Base-by-base conservation (phyloP, 1,284 basidiomycete species). In the Cronartium quercuum region DNA sequence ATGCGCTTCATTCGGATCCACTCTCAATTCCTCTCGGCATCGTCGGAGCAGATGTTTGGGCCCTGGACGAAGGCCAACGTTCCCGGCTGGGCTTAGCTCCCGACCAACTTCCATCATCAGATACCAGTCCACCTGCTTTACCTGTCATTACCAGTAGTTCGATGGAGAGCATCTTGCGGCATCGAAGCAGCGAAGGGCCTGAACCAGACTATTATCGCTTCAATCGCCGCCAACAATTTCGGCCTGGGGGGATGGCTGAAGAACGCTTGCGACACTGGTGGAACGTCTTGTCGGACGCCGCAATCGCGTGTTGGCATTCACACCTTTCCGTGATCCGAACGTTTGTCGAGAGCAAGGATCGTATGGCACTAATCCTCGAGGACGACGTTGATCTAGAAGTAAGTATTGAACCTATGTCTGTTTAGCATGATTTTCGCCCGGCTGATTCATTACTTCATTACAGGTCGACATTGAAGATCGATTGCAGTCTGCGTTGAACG, bases 341-440 rank as follows among this genome's bases (percentile, higher is more conserved):
- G 34, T 62, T 62, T 62, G 29, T 38, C 7, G 60, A 62, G 9
- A 62, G 60, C 34, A 62, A 62, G 12, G 34, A 38, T n/a, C n/a
- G 37, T 3, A 62, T 62, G 60, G 60, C 60, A 13, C 34, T 62
- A 12, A 62, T 62, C 9, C 18, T 62, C 4, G 60, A 62, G 9
- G 60, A 62, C 38, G 60, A 62, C 38, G 60, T 62, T 7, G 60
- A 62, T 38, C n/a, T 62, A 7, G 60, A 62, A 62, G 60, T 62
- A 37, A 34, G 60, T 38, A 0, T 57, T 29, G 2, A 29, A 29
- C 29, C 29, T 2, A 29, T 29, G 29, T 29, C 29, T 29, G 29
- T 29, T 2, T 29, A 29, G 29, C 29, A 29, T 29, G 29, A 29
- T 29, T 29, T 29, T 29, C 29, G 29, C 29, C 29, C 29, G 29